These are phyloP conservation scores for Sarcomyxa edulis DNA, from an alignment of 768 basidiomycete genomes.

Conservation along the genomic window DNA sequence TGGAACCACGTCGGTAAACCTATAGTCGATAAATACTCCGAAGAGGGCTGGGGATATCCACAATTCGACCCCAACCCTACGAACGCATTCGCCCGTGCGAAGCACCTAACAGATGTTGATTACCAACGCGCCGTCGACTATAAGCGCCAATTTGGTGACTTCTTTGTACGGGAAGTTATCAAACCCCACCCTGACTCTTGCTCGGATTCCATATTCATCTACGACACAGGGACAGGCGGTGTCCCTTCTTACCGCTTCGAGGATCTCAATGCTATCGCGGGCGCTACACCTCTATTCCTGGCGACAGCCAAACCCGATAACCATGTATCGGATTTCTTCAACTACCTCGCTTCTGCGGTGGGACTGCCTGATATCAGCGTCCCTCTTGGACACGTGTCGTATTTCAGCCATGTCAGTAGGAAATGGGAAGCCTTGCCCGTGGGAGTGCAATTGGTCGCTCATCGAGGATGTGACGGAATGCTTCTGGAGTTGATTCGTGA, in stretches of 20 bases:
- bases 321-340: slow-evolving; percentile 21
- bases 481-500: slow-evolving; percentile 24
- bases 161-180: slow-evolving; percentile 20
- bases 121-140: slow-evolving; percentile 20
- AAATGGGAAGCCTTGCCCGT: slow-evolving; percentile 30
- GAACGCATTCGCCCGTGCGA: slow-evolving; percentile 24
- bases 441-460: slow-evolving; percentile 28
- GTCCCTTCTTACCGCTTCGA: slow-evolving; percentile 28
- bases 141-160: slow-evolving; percentile 20
- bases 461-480: slow-evolving; percentile 29
- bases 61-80: slow-evolving; percentile 25
- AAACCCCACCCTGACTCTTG: slow-evolving; percentile 23
- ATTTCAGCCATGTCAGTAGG: slow-evolving; percentile 26
- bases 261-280: slow-evolving; percentile 25
- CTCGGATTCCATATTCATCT: slow-evolving; percentile 30
- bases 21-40: slow-evolving; percentile 16
- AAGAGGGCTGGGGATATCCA: slow-evolving; percentile 17
- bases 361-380: slow-evolving; percentile 31
- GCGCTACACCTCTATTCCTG: slow-evolving; percentile 22
- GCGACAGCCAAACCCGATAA: slow-evolving; percentile 10
- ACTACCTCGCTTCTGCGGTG: slow-evolving; percentile 30
- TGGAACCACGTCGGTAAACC: slow-evolving; percentile 29
- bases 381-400: slow-evolving; percentile 29
- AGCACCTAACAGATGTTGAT: slow-evolving; percentile 16
- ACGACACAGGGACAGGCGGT: slow-evolving; percentile 29